Evolutionary conservation across 306 rosid genomes (phyloP), one percentile per base, ranked within the genome.

Genomic region (Pyrus bretschneideri): DNA sequence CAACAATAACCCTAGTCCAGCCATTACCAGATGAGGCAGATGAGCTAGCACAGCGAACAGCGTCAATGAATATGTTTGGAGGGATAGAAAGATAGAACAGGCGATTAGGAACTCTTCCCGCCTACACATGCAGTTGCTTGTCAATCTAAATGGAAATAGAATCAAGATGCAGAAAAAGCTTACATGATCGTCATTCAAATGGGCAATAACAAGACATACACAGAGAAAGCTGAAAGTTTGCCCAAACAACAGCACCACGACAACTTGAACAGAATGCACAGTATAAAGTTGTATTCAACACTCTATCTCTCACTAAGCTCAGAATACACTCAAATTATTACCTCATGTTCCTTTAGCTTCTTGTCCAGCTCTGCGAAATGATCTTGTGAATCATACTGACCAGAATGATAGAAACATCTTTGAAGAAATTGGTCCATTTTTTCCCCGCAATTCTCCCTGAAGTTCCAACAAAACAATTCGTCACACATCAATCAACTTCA

Each of bases 1-100:
- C 98, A 57, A 93, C 98, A 85, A 93, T 93, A 86, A 93, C 98
- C 80, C 98, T 89, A 44, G 96, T 93, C 98, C 98, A 93, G 75
- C 98, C 98, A 81, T 87, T 85, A 69, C 86, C 78, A 22, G 98
- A 88, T 71, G 98, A 93, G 57, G 98, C 88, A 15, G 96, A 83
- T 65, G 42, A 74, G 89, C 98, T 93, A 58, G 96, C 91, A 70
- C 95, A 91, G 80, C 85, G 88, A 54, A 93, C 98, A 54, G 98
- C 96, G 61, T 89, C 93, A 51, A 86, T 68, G 83, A 93, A 93
- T 70, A 93, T 88, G 79, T 91, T 91, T 62, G 98, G 98, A 83
- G 98, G 98, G 82, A 89, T 81, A 71, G 98, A 93, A 59, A 93
- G 91, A 85, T 93, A 93, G 79, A 86, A 93, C 67, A 93, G 96